phyloP scores from a whole-genome alignment of 2,329 filamentous ascomycete genomes.

The Pseudogymnoascus sp. region DNA sequence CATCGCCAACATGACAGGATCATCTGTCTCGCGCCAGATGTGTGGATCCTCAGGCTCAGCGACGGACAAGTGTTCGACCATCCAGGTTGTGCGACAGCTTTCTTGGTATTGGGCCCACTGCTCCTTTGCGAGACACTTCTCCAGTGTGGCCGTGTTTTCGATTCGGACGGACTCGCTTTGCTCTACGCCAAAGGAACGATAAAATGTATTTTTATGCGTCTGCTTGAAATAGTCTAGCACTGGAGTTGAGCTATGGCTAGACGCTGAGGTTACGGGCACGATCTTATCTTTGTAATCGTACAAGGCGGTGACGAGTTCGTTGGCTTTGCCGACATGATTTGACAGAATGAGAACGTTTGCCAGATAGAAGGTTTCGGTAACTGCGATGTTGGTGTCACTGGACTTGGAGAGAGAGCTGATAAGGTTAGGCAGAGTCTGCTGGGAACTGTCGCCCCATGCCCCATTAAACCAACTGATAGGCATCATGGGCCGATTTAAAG shows the following conservation, averaged over 20 bases:
- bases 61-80: conserved; percentile 13
- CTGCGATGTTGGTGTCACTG: background rate
- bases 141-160: background rate
- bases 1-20: conserved; percentile 13
- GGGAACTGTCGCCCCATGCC: background rate
- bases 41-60: conserved; percentile 12
- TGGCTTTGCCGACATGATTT: conserved; percentile 9
- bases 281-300: background rate
- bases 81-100: conserved; percentile 13
- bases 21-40: conserved; percentile 12
- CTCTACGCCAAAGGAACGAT: background rate
- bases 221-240: background rate
- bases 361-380: conserved; percentile 8
- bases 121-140: background rate
- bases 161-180: background rate
- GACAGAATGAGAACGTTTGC: conserved; percentile 12
- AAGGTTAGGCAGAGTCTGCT: conserved; percentile 9
- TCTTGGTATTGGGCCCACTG: conserved; percentile 13
- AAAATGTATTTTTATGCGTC: background rate
- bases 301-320: conserved; percentile 9
- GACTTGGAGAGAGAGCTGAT: conserved; percentile 10
- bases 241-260: background rate
- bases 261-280: background rate
- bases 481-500: background rate
- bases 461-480: background rate